These are phyloP conservation scores for Paraphoma sp. DNA, from an alignment of 2,329 filamentous ascomycete genomes.

Conservation along the genomic window DNA sequence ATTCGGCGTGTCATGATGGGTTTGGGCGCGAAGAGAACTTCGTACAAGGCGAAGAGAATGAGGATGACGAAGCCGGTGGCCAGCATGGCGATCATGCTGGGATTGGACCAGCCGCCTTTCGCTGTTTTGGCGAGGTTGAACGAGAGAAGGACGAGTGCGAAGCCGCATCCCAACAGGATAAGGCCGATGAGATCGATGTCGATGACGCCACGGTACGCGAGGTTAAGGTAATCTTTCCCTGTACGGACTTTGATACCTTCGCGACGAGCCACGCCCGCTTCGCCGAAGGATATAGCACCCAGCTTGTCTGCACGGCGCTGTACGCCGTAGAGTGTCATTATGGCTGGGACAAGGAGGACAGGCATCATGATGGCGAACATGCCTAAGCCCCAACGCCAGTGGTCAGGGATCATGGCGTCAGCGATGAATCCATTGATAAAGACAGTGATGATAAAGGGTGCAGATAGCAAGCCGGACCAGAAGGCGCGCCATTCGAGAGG, in stretches of 20 bases:
- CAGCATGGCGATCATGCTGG: constrained; percentile 22
- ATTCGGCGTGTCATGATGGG: constrained; percentile 27
- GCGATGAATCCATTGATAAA: constrained; percentile 54
- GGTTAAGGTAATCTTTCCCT: constrained; percentile 8
- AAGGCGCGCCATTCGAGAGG: constrained; percentile 39
- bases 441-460: constrained; percentile 50
- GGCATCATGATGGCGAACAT: constrained; percentile 37
- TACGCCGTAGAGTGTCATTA: constrained; percentile 33
- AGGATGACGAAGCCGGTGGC: constrained; percentile 20
- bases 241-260: constrained; percentile 8
- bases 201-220: constrained; percentile 27
- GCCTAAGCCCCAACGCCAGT: constrained; percentile 36
- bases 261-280: constrained; percentile 12
- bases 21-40: constrained; percentile 18
- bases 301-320: constrained; percentile 23
- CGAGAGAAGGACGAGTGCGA: constrained; percentile 25
- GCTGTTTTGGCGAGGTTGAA: constrained; percentile 21
- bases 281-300: constrained; percentile 22
- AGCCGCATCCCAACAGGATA: constrained; percentile 22
- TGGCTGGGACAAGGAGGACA: constrained; percentile 27
- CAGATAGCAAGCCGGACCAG: constrained; percentile 20
- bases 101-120: constrained; percentile 24
- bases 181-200: constrained; percentile 28
- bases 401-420: constrained; percentile 45
- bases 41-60: constrained; percentile 10